Conservation (phyloP, 179 eudicot species). For the Beta lomatogona region DNA sequence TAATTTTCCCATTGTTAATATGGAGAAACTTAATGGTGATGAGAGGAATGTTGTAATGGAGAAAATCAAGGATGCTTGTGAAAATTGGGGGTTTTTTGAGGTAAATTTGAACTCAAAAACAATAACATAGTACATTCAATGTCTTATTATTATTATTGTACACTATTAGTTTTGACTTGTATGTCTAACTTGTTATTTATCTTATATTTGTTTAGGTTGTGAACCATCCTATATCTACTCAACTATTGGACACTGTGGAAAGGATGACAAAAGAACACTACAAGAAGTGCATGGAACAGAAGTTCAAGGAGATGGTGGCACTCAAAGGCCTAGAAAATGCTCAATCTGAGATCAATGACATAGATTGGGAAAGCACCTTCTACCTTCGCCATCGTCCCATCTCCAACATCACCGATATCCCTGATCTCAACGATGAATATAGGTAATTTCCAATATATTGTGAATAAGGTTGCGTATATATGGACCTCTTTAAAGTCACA, state of each 20-base stretch:
- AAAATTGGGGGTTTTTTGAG: slow-evolving; percentile 84
- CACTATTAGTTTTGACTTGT: not conserved
- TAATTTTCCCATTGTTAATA: slow-evolving; percentile 62
- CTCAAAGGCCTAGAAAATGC: slow-evolving; percentile 51
- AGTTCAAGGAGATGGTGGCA: slow-evolving; percentile 60
- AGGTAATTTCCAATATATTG: slow-evolving; percentile 31
- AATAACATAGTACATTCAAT: not conserved
- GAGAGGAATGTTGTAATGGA: slow-evolving; percentile 52
- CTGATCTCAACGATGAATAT: slow-evolving; percentile 55
- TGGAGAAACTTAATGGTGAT: slow-evolving; percentile 65
- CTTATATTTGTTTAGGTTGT: slow-evolving; percentile 38
- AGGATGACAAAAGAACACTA: slow-evolving; percentile 65
- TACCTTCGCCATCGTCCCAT: slow-evolving; percentile 50
- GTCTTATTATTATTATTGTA: not conserved
- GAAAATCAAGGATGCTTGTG: slow-evolving; percentile 61
- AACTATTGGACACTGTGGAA: slow-evolving; percentile 67
- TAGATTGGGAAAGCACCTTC: slow-evolving; percentile 74
- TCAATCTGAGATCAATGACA: slow-evolving; percentile 46
- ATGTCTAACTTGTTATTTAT: not conserved
- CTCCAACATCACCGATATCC: slow-evolving; percentile 60
- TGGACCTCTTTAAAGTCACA: not conserved
- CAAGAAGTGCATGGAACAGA: slow-evolving; percentile 64
- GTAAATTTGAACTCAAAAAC: slow-evolving; percentile 25
- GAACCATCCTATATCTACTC: slow-evolving; percentile 62
- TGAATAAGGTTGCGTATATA: not conserved